Base-by-base conservation (phyloP, 768 basidiomycete species). In the Leucocoprinus birnbaumii region DNA sequence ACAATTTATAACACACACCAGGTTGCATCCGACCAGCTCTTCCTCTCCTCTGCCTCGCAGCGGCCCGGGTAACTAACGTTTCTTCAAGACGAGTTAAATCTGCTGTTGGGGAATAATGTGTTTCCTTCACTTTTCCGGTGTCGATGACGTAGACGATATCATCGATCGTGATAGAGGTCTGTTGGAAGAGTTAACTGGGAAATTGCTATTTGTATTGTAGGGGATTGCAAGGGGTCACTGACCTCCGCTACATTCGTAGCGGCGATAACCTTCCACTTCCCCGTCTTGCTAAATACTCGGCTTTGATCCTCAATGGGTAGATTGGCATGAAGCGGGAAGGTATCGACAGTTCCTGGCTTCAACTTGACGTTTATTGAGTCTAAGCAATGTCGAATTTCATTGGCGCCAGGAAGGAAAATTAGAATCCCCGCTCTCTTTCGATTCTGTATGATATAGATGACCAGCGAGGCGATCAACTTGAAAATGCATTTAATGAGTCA, bases 191-290 rank as follows among this genome's bases (percentile, higher is more conserved):
- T n/a, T n/a, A n/a, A n/a, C n/a, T n/a, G n/a, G n/a, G n/a, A n/a
- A n/a, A n/a, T n/a, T n/a, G n/a, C n/a, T 35, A 35, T 35, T 35
- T 35, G 34, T 35, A 35, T 35, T n/a, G n/a, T n/a, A n/a, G n/a
- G n/a, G n/a, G n/a, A n/a, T n/a, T n/a, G n/a, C n/a, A n/a, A n/a
- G n/a, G n/a, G n/a, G n/a, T n/a, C n/a, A 31, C 75, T 51, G 55
- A 85, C 91, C 79, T 94, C 92, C 5, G 92, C 92, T 26, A 98
- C 90, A 63, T 97, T 97, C 2, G 95, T 97, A 0, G 93, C 82
- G 0, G 85, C 91, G 42, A 97, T 85, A 25, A 96, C 80, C 67
- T 96, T 96, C 80, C 94, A 87, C 35, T 74, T 73, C 2, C 78
- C 71, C 0, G 83, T 80, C 3, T 73, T 72, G 8, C 77, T 69